Base-by-base conservation (phyloP, 352 stramenopile species). In the Globisporangium nunn region DNA sequence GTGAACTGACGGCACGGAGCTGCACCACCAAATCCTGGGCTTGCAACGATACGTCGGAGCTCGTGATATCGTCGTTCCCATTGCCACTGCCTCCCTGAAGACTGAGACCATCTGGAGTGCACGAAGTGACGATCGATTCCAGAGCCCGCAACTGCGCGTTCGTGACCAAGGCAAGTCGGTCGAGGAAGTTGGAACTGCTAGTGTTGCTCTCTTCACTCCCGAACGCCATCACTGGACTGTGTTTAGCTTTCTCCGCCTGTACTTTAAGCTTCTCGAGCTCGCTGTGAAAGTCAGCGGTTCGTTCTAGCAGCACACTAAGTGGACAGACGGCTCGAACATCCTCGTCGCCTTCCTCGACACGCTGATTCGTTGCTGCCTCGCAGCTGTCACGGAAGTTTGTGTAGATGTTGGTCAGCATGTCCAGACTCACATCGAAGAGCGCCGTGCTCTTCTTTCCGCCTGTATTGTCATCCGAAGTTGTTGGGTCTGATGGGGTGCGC, bases 11-110 rank as follows among this genome's bases (percentile, higher is more conserved):
- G 0, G 74, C 64, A 1, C 78, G 81, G 15, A 87, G 50, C 53
- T 91, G 78, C n/a, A 87, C 59, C 12, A 91, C 77, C 0, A 81
- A 56, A 33, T 91, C 78, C 7, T 67, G 62, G 46, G 76, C 56
- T 23, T 63, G 61, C 7, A 69, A 56, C 10, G 39, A 58, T n/a
- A 74, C 50, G 15, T 81, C 67, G 8, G 44, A 59, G n/a, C 5
- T 46, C n/a, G 29, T 17, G 23, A 12, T 4, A 17, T 65, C 46
- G 11, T 30, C 28, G 28, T 37, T 8, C 5, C 51, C 35, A 3
- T 55, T 59, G 14, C 37, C 4, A 17, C 11, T 14, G 37, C 17
- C 37, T 10, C 3, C 37, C 11, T 12, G 37, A 43, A 17, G 11
- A 17, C 35, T 41, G 35, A 8, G 5, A 8, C 33, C 33, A 37